Evolutionary conservation across 495 filamentous ascomycete genomes (phyloP).

Genomic region (Talaromyces stipitatus): DNA sequence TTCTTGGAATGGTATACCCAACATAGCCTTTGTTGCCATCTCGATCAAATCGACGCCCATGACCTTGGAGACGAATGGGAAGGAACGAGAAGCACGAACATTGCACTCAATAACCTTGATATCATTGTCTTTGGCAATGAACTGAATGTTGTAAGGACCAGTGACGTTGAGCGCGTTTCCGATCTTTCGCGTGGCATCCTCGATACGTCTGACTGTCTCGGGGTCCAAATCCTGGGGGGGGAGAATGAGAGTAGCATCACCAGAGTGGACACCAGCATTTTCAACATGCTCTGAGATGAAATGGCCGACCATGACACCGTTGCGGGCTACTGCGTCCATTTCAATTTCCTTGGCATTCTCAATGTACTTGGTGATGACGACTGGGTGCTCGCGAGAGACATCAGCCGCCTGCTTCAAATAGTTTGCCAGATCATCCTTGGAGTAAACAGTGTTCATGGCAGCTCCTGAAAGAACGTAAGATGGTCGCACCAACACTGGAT

Average conservation of each 20-base stretch:
- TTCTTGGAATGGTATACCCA: conserved; percentile 68
- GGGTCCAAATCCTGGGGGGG: conserved; percentile 89
- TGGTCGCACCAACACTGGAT: conserved; percentile 90
- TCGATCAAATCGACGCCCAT: conserved; percentile 98
- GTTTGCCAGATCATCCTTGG: conserved; percentile 77
- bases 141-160: conserved; percentile 97
- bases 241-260: conserved; percentile 93
- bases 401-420: conserved; percentile 85
- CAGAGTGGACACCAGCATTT: conserved; percentile 96
- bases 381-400: conserved; percentile 94
- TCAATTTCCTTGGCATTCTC: conserved; percentile 97
- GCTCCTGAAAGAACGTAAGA: conserved; percentile 97
- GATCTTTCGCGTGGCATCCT: conserved; percentile 93
- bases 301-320: conserved; percentile 83
- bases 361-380: conserved; percentile 99
- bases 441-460: conserved; percentile 98
- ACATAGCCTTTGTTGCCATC: conserved; percentile 97
- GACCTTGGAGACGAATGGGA: conserved; percentile 97
- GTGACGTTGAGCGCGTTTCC: conserved; percentile 92
- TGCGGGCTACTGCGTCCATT: conserved; percentile 86
- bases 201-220: conserved; percentile 84
- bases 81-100: conserved; percentile 89
- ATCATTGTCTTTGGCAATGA: conserved; percentile 98
- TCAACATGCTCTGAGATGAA: conserved; percentile 97
- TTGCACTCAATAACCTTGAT: conserved; percentile 99